Base-by-base conservation (phyloP, 2,329 filamentous ascomycete genomes). In the Curvularia hawaiiensis region DNA sequence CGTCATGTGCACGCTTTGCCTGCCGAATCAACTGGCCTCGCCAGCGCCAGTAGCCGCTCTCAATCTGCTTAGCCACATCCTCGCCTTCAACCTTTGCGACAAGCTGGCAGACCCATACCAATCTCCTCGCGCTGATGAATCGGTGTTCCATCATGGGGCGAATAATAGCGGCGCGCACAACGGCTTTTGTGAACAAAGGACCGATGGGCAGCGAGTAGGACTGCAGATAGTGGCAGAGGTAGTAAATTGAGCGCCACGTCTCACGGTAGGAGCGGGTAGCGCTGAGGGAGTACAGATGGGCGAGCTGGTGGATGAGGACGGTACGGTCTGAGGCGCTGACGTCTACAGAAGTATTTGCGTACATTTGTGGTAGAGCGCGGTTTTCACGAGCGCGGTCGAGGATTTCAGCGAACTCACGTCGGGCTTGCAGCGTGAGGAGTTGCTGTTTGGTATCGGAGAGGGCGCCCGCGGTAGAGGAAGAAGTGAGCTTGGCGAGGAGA, bases 221-320 rank as follows among this genome's bases (percentile, higher is more conserved):
- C n/a, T 35, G 28, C 4, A 75, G 54, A 54, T 75, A 71, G 39
- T 58, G 56, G 59, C 72, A 74, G 3, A 75, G 50, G 26, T 66
- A 68, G 49, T 69, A 65, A 4, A 72, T 63, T 3, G 65, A 63
- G 26, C 72, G 71, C 66, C 63, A 70, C 24, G 58, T 58, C 35
- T 67, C 57, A 3, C 58, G 60, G 8, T 56, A 54, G 28, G 60
- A 66, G 16, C 64, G 63, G 10, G 67, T 67, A 22, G 50, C 63
- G 47, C 71, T 65, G 22, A 69, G 43, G 1, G 73, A 70, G 56
- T 73, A 74, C 46, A 73, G 68, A 50, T 73, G 60, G 8, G 72
- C 74, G 31, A 76, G 60, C 50, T 75, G 71, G 38, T 75, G 71
- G 44, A 74, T 62, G 40, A 76, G 54, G 4, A 60, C 52, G 9